These are phyloP conservation scores for Coemansia nantahalensis DNA, from an alignment of 192 early-diverging fungal species.

Conservation along the genomic window DNA sequence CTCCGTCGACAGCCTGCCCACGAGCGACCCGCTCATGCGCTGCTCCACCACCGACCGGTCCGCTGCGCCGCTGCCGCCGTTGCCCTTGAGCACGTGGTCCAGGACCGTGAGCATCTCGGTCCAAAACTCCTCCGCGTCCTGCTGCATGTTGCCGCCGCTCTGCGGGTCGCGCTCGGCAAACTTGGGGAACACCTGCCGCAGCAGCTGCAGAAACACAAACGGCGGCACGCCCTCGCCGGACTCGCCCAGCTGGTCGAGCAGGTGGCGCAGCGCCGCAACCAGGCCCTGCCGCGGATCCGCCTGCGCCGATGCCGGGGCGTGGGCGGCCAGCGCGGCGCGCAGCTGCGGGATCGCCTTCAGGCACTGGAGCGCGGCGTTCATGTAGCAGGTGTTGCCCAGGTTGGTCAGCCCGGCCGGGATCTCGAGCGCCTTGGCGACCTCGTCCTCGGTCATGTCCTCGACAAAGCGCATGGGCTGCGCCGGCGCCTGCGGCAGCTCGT, in stretches of 20 bases:
- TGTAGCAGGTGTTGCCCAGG: conserved; percentile 89
- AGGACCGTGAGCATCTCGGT: conserved; percentile 76
- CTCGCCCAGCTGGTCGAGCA: conserved; percentile 70
- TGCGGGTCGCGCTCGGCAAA: conserved; percentile 76
- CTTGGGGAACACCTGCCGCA: conserved; percentile 81
- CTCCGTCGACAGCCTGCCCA: conserved; percentile 49
- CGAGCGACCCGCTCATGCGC: conserved; percentile 76
- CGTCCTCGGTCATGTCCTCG: conserved; percentile 90
- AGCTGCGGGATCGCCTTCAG: conserved; percentile 87
- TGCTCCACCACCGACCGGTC: conserved; percentile 58
- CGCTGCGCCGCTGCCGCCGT: conserved; percentile 1
- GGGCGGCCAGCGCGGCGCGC: conserved; percentile 58
- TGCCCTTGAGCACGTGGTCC: conserved; percentile 10
- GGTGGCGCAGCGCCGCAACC: conserved; percentile 63
- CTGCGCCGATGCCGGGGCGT: conserved; percentile 5
- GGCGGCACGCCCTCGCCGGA: conserved; percentile 76
- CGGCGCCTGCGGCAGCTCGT: conserved; percentile 88
- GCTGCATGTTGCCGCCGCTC: conserved; percentile 76
- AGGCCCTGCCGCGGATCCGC: conserved; percentile 54
- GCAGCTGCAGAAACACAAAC: conserved; percentile 70
- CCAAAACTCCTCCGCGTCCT: conserved; percentile 99
- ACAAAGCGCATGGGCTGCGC: conserved; percentile 68
- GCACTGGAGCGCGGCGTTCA: conserved; percentile 93
- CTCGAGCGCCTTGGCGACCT: conserved; percentile 84
- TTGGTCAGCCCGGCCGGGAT: conserved; percentile 90